Conservation (phyloP, 768 basidiomycete genomes). For the Calocybe indica region DNA sequence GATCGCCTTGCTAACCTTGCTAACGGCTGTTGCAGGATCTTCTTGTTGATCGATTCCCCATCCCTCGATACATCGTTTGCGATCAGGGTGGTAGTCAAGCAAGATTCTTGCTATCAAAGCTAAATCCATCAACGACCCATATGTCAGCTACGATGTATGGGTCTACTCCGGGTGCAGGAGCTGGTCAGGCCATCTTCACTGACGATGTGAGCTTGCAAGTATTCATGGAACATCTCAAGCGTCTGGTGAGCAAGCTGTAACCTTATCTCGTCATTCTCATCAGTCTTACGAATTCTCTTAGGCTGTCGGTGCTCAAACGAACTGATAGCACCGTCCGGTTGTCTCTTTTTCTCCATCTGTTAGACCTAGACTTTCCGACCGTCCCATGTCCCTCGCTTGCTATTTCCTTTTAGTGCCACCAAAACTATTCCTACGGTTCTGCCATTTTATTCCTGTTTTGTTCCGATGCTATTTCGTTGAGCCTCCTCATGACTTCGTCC, state of each 20-base stretch:
- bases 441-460: neutral
- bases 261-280: neutral
- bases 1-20: neutral
- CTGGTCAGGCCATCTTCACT: conserved; percentile 94
- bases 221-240: conserved; percentile 96
- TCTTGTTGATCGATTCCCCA: conserved; percentile 91
- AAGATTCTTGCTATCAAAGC: conserved; percentile 92
- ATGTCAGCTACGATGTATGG: conserved; percentile 92
- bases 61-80: conserved; percentile 96
- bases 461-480: too few relatives aligned
- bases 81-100: conserved; percentile 98
- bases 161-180: conserved; percentile 53
- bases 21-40: conserved; percentile 56
- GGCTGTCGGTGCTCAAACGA: conserved; percentile 69
- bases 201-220: conserved; percentile 98
- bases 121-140: conserved; percentile 98
- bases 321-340: conserved; percentile 25
- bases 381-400: conserved; percentile 6
- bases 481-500: too few relatives aligned
- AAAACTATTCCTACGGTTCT: too few relatives aligned
- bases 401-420: neutral
- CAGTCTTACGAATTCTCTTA: conserved; percentile 16
- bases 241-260: conserved; percentile 52
- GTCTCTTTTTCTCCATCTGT: conserved; percentile 2
- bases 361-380: conserved; percentile 11